These are phyloP conservation scores for Candida xyloterini DNA, from an alignment of 805 yeast species.

Conservation along the genomic window DNA sequence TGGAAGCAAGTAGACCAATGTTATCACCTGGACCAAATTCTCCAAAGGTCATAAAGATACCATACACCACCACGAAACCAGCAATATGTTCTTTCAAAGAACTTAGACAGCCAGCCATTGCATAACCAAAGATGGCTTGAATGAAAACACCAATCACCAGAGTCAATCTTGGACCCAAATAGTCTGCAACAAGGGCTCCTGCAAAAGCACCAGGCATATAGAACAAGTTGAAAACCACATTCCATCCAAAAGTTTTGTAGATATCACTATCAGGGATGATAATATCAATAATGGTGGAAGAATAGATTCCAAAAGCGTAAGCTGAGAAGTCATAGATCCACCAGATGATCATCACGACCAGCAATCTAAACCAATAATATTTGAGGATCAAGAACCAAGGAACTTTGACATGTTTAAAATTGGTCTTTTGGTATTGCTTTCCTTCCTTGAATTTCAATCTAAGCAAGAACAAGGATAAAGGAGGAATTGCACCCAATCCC, in stretches of 20 bases:
- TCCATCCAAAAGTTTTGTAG: constrained; percentile 86
- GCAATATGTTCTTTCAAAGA: constrained; percentile 59
- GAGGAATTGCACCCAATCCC: constrained; percentile 89
- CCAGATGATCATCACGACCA: constrained; percentile 77
- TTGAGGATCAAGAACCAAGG: constrained; percentile 72
- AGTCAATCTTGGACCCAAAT: constrained; percentile 86
- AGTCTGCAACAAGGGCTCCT: constrained; percentile 86
- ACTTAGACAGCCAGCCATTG: constrained; percentile 72
- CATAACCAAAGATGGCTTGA: constrained; percentile 79
- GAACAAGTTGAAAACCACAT: constrained; percentile 80
- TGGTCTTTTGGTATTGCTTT: constrained; percentile 63
- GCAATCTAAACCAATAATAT: constrained; percentile 80
- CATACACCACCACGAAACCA: constrained; percentile 81
- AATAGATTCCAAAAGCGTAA: constrained; percentile 84
- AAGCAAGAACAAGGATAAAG: constrained; percentile 70
- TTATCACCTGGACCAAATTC: constrained; percentile 95
- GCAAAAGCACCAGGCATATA: constrained; percentile 86
- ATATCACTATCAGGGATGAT: constrained; percentile 60
- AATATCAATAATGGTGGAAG: constrained; percentile 61
- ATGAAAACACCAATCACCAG: constrained; percentile 61
- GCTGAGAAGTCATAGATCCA: constrained; percentile 85
- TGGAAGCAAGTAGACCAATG: constrained; percentile 83
- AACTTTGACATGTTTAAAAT: constrained; percentile 58
- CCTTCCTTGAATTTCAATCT: constrained; percentile 76
- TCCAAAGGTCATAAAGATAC: constrained; percentile 83